phyloP scores from a whole-genome alignment of 129 eudicot species.

The Solidago caesia region DNA sequence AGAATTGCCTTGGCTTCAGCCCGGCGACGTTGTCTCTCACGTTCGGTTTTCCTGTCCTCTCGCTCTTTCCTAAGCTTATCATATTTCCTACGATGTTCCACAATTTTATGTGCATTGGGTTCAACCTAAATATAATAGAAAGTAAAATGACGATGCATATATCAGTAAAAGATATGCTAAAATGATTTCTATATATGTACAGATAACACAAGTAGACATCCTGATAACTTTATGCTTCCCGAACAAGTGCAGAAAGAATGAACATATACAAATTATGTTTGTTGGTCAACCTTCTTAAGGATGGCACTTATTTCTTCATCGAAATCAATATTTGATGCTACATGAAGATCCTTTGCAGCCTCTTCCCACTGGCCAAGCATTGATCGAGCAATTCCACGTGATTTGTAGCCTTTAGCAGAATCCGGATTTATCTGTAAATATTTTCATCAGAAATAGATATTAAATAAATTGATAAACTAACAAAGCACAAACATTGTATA shows the following conservation, averaged over 20 bases:
- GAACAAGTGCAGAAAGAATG: conserved; percentile 1
- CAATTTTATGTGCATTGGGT: conserved; percentile 92
- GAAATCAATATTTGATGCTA: conserved; percentile 85
- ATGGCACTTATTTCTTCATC: conserved; percentile 90
- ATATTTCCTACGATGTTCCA: conserved; percentile 90
- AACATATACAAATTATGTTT: conserved; percentile 6
- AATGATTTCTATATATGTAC: too few relatives aligned
- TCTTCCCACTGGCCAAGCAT: conserved; percentile 95
- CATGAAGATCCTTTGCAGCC: conserved; percentile 94
- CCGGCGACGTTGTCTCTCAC: conserved; percentile 73
- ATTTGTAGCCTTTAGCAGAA: conserved; percentile 95
- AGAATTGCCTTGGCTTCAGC: conserved; percentile 80
- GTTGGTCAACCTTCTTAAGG: conserved; percentile 71
- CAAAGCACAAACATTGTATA: neutral
- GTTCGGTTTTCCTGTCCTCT: conserved; percentile 65
- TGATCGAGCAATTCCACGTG: conserved; percentile 91
- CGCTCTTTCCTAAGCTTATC: conserved; percentile 84
- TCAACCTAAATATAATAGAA: conserved; percentile 57
- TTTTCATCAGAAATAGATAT: neutral
- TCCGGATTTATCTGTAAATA: conserved; percentile 78
- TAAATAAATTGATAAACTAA: neutral
- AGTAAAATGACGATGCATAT: neutral
- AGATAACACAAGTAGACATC: neutral
- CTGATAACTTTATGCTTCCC: neutral
- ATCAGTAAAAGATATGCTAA: neutral